A percentile compares a stretch with the other conserved stretches of the same genome.
Conservation (phyloP, 2,329 filamentous ascomycete species). For the Dothiorella sarmentorum region DNA sequence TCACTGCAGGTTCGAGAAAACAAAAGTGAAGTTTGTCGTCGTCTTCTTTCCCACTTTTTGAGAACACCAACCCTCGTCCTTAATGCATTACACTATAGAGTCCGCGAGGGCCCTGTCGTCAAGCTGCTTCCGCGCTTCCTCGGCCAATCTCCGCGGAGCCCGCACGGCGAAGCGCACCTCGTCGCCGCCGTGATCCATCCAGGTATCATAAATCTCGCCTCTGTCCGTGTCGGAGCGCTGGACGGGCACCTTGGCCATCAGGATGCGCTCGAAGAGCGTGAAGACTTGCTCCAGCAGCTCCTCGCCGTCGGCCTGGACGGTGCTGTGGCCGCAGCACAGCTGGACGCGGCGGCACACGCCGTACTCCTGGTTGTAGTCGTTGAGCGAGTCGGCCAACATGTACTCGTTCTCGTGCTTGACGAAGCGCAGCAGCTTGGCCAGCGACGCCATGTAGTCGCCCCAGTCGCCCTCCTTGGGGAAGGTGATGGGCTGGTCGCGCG, state of each 20-base stretch:
- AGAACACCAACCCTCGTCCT: no score
- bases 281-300: constrained; percentile 35
- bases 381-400: constrained; percentile 5
- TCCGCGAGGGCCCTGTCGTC: not conserved
- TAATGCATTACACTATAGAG: not conserved
- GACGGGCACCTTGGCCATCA: constrained; percentile 35
- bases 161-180: constrained; percentile 34
- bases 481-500: constrained; percentile 38
- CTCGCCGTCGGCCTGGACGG: constrained; percentile 35
- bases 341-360: constrained; percentile 24
- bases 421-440: constrained; percentile 63
- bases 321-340: constrained; percentile 39
- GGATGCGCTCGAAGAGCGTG: constrained; percentile 32
- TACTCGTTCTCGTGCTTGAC: constrained; percentile 23
- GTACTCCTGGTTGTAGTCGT: constrained; percentile 23
- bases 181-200: constrained; percentile 33
- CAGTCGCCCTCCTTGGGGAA: constrained; percentile 56
- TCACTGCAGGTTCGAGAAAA: not conserved
- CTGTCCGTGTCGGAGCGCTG: constrained; percentile 25
- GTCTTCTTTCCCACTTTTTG: no score
- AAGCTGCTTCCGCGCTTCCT: constrained; percentile 25
- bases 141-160: constrained; percentile 34
- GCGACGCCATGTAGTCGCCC: constrained; percentile 84
- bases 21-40: not conserved
- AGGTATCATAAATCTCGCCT: constrained; percentile 36